Evolutionary conservation across 169 alveolate species (phyloP), one percentile per base, ranked within the genome.

Genomic region (Plasmodium sp.): DNA sequence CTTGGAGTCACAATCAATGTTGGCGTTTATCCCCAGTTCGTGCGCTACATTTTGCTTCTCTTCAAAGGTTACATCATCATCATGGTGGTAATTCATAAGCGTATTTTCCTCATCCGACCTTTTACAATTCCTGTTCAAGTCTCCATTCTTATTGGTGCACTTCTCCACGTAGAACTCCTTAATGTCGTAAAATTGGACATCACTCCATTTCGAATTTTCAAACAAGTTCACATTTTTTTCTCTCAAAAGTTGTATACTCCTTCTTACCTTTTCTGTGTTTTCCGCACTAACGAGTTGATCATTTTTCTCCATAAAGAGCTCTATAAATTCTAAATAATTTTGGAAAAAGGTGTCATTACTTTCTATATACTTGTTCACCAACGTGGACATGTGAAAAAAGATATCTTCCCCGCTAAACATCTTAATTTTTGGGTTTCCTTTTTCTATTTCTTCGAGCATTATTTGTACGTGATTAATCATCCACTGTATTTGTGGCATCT

Each of bases 401-500:
- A 58, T 88, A 43, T 88, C 73, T 27, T 58, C 83, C 48, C 73
- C 71, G 22, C 27, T 39, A 88, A 62, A 80, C 22, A 10, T 22
- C 16, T 5, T n/a, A 10, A 22, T 71, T 56, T 88, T 77, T 43
- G 83, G 36, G 62, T 88, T 62, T 80, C 45, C 56, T 22, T 77
- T 80, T 34, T 88, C 74, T 80, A 88, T 88, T 33, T 74, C 85
- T 43, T 80, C 73, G n/a, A 88, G 58, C n/a, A 88, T 27, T 22
- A 62, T 54, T 56, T 88, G 41, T 79, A 88, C 80, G 75, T 88
- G 94, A 79, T 88, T 88, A 79, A 88, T 36, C 94, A 88, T 88
- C 94, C 94, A 88, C 18, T 88, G 80, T 88, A 88, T 62, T 67
- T 88, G 94, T 41, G 94, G 94, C 48, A 88, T 41, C 73, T 88